These are phyloP conservation scores for Lachnellula suecica DNA, from an alignment of 2,329 filamentous ascomycete species.

Conservation along the genomic window DNA sequence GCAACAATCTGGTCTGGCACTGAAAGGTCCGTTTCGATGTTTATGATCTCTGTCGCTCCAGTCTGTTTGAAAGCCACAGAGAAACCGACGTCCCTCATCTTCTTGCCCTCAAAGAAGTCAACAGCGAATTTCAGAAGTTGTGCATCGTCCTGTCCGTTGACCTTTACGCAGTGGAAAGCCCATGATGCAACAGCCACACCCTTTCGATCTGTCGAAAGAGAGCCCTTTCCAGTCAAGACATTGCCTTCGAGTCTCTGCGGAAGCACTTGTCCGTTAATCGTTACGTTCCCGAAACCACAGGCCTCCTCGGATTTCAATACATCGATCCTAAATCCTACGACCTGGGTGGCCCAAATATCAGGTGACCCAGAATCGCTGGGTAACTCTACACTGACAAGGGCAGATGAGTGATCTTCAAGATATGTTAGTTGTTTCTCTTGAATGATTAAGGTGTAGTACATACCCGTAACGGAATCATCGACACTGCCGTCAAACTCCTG, in stretches of 20 bases:
- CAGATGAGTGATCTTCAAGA: slow-evolving; percentile 16
- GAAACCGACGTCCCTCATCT: slow-evolving; percentile 40
- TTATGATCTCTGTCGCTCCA: slow-evolving; percentile 39
- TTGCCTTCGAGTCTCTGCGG: slow-evolving; percentile 35
- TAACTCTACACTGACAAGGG: slow-evolving; percentile 19
- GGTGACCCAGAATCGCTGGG: slow-evolving; percentile 19
- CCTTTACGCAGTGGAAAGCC: slow-evolving; percentile 46
- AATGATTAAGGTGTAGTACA: background rate
- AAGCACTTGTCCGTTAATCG: slow-evolving; percentile 45
- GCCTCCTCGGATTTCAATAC: slow-evolving; percentile 44
- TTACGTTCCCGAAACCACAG: slow-evolving; percentile 48
- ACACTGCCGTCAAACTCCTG: slow-evolving; percentile 5
- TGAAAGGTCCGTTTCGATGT: slow-evolving; percentile 42
- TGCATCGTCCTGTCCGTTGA: slow-evolving; percentile 39
- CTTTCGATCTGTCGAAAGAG: slow-evolving; percentile 39
- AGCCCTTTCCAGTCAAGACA: slow-evolving; percentile 38
- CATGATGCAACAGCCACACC: slow-evolving; percentile 44
- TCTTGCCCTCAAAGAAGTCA: slow-evolving; percentile 41
- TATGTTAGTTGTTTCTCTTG: background rate
- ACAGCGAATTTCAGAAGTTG: slow-evolving; percentile 47
- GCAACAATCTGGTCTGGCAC: slow-evolving; percentile 27
- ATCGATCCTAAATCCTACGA: slow-evolving; percentile 39
- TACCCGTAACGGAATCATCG: slow-evolving; percentile 1
- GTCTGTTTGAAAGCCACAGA: slow-evolving; percentile 47
- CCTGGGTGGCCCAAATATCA: slow-evolving; percentile 15